Evolutionary conservation across 2,329 filamentous ascomycete genomes (phyloP).

Genomic region (Dothidotthia symphoricarpi): DNA sequence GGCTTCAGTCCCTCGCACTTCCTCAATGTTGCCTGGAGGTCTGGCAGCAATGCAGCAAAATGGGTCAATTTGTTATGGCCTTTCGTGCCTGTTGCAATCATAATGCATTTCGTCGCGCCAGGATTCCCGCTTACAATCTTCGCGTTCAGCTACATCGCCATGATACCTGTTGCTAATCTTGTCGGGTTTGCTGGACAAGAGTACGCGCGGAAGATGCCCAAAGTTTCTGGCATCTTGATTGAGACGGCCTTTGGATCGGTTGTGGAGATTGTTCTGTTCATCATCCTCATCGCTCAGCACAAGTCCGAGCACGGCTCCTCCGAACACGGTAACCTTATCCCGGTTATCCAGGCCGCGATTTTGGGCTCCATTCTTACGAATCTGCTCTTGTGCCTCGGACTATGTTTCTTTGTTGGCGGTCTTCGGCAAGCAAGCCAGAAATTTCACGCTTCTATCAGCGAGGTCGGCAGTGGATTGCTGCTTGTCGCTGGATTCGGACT

Average conservation of each 20-base stretch:
- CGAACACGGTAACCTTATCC: slow-evolving; percentile 44
- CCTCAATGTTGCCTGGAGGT: slow-evolving; percentile 62
- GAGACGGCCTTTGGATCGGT: slow-evolving; percentile 64
- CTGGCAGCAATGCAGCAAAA: slow-evolving; percentile 63
- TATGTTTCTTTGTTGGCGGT: slow-evolving; percentile 79
- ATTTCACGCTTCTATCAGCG: slow-evolving; percentile 74
- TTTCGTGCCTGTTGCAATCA: slow-evolving; percentile 68
- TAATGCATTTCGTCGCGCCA: slow-evolving; percentile 54
- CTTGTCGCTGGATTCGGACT: slow-evolving; percentile 67
- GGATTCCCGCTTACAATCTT: slow-evolving; percentile 63
- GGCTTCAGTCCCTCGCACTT: slow-evolving; percentile 65
- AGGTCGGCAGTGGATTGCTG: slow-evolving; percentile 74
- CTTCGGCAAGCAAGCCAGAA: slow-evolving; percentile 64
- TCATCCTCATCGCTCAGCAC: slow-evolving; percentile 63
- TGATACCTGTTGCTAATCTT: slow-evolving; percentile 72
- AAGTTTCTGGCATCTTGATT: slow-evolving; percentile 64
- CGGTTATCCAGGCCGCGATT: slow-evolving; percentile 82
- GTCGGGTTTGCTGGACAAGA: slow-evolving; percentile 72
- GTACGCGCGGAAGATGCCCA: slow-evolving; percentile 69
- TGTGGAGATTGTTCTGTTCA: slow-evolving; percentile 79
- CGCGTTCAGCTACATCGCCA: slow-evolving; percentile 68
- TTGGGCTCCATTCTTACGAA: slow-evolving; percentile 80
- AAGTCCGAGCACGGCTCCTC: slow-evolving; percentile 42
- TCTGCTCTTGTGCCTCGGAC: slow-evolving; percentile 72
- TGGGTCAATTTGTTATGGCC: slow-evolving; percentile 73